phyloP scores from a whole-genome alignment of 2,329 filamentous ascomycete genomes.

The Xylariaceae sp. region DNA sequence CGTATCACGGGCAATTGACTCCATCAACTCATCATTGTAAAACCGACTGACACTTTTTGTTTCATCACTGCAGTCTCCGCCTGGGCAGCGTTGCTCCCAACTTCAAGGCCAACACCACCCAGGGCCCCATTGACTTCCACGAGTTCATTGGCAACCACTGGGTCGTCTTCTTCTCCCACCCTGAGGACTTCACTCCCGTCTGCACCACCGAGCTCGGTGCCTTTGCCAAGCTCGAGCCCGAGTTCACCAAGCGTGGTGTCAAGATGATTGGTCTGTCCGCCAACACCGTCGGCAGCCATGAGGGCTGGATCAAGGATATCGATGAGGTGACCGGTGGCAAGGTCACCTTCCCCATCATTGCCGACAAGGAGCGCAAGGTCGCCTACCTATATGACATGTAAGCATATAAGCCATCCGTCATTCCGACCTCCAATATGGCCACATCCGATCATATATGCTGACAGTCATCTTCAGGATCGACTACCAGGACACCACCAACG shows the following conservation, averaged over 20 bases:
- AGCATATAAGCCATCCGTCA: slow-evolving; percentile 27
- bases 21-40: neutral
- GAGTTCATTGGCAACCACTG: slow-evolving; percentile 74
- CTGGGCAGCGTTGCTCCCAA: slow-evolving; percentile 67
- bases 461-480: slow-evolving; percentile 52
- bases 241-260: slow-evolving; percentile 80
- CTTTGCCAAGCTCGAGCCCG: slow-evolving; percentile 81
- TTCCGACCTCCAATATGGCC: neutral
- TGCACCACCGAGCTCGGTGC: slow-evolving; percentile 95
- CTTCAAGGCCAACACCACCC: slow-evolving; percentile 77
- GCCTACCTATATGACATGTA: slow-evolving; percentile 74
- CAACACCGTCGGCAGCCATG: slow-evolving; percentile 79
- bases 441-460: slow-evolving; percentile 1
- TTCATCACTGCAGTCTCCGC: slow-evolving; percentile 45
- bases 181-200: slow-evolving; percentile 87
- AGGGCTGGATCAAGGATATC: slow-evolving; percentile 87
- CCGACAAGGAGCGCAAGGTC: slow-evolving; percentile 71
- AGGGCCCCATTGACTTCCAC: slow-evolving; percentile 75
- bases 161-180: slow-evolving; percentile 80
- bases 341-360: slow-evolving; percentile 74
- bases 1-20: too few species aligned
- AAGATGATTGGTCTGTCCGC: slow-evolving; percentile 89
- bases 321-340: slow-evolving; percentile 68
- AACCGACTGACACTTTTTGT: slow-evolving; percentile 3
- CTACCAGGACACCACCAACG: slow-evolving; percentile 75